Evolutionary conservation across 2,329 filamentous ascomycete species (phyloP).

Genomic region (Metarhizium rileyi): DNA sequence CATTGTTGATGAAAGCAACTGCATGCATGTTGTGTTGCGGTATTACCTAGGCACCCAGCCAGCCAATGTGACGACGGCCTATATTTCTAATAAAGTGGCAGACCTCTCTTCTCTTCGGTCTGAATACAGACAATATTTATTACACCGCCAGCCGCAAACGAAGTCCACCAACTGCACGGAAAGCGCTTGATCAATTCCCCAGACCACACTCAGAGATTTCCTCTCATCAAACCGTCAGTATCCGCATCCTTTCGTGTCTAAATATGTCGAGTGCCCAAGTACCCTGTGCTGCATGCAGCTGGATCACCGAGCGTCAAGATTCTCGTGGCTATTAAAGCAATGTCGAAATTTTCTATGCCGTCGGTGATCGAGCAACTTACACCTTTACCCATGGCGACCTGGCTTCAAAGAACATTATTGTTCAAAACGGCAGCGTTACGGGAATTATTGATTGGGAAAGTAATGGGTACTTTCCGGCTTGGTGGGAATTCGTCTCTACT

Average conservation of each 20-base stretch:
- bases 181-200: neutral
- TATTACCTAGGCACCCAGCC: no score
- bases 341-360: slow-evolving; percentile 16
- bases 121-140: neutral
- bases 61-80: no score
- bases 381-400: slow-evolving; percentile 29
- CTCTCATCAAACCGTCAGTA: neutral
- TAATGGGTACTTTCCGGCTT: slow-evolving; percentile 27
- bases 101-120: neutral
- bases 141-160: neutral
- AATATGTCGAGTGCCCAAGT: neutral
- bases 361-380: slow-evolving; percentile 16
- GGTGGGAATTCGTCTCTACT: slow-evolving; percentile 24
- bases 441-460: slow-evolving; percentile 31
- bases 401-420: slow-evolving; percentile 27
- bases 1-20: no score
- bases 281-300: slow-evolving; percentile 8
- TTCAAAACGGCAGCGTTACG: slow-evolving; percentile 23
- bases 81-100: no score
- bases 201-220: neutral
- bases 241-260: neutral
- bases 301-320: slow-evolving; percentile 5
- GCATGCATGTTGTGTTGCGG: no score
- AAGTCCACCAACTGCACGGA: neutral
- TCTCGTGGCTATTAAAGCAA: slow-evolving; percentile 8